Evolutionary conservation across 2,329 filamentous ascomycete species (phyloP).

Genomic region (Exophiala spinifera): DNA sequence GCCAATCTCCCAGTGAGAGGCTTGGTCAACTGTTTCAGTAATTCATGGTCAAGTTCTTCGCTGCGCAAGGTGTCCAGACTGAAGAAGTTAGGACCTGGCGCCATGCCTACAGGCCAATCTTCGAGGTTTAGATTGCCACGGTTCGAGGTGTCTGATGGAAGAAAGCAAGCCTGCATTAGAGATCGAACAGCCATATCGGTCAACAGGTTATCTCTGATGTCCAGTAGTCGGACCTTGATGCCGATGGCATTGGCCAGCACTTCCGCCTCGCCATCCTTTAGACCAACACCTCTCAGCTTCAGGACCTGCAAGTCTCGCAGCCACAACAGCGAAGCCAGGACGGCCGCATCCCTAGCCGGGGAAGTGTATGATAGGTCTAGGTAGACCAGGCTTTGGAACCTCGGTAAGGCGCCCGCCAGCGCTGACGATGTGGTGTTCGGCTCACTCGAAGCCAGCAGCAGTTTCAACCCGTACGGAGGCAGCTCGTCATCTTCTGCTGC

Average conservation of each 20-base stretch:
- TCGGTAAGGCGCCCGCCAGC: conserved; percentile 50
- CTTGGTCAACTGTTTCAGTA: conserved; percentile 48
- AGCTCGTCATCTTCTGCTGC: conserved; percentile 17
- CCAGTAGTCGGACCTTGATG: conserved; percentile 53
- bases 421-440: conserved; percentile 57
- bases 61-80: conserved; percentile 41
- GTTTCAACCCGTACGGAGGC: conserved; percentile 48
- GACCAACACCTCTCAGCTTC: conserved; percentile 53
- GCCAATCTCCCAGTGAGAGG: conserved; percentile 53
- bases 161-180: conserved; percentile 53
- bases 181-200: conserved; percentile 54
- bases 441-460: conserved; percentile 57
- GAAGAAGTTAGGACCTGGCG: conserved; percentile 38
- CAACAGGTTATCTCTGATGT: conserved; percentile 56
- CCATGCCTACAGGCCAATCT: conserved; percentile 32
- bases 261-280: conserved; percentile 53
- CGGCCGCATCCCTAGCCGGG: conserved; percentile 47
- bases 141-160: conserved; percentile 26
- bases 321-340: conserved; percentile 47
- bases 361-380: conserved; percentile 57
- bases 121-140: conserved; percentile 31
- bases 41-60: conserved; percentile 52
- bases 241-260: conserved; percentile 53
- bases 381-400: conserved; percentile 55
- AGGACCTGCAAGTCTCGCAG: conserved; percentile 55